Evolutionary conservation across 169 alveolate genomes (phyloP), one percentile per base, ranked within the genome.

Genomic region (Ichthyophthirius multifiliis): DNA sequence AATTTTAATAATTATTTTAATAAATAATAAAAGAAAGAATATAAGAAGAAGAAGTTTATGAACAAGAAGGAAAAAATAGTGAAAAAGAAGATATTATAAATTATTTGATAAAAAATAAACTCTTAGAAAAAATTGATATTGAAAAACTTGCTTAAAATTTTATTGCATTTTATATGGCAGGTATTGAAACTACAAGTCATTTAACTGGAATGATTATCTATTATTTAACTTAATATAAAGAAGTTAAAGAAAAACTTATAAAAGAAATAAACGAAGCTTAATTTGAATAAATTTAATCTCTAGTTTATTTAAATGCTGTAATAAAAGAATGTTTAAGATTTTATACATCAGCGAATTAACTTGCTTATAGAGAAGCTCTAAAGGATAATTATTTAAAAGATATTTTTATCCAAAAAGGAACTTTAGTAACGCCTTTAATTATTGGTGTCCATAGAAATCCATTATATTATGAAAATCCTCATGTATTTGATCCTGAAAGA

Each of bases 141-240:
- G 75, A 78, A 63, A 78, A 78, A 78, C 63, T 78, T 15, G 35
- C 35, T 13, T 67, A 78, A 30, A 48, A 78, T 43, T 64, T 45
- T 5, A 20, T 78, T 0, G 65, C 84, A 12, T 43, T 78, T 4
- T 78, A 78, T 16, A 64, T 78, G 63, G 84, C 84, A 16, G 84
- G 84, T n/a, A 43, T 78, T 20, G 84, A 78, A 44, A 78, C 84
- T 15, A 78, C 84, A 7, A 65, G 78, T 9, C 47, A 78, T 44
- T 31, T 63, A 20, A 48, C 43, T 4, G 39, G 62, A 2, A 78
- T 55, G 43, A 67, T 73, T 13, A 31, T 65, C n/a, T 78, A 65
- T 32, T 44, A 41, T 10, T 39, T 78, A 15, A 30, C 73, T 43
- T 37, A 64, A 39, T 15, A 43, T 35, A n/a, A 27, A 43, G 10